phyloP scores from a whole-genome alignment of 1,284 basidiomycete species.

The Ustilago sp. region DNA sequence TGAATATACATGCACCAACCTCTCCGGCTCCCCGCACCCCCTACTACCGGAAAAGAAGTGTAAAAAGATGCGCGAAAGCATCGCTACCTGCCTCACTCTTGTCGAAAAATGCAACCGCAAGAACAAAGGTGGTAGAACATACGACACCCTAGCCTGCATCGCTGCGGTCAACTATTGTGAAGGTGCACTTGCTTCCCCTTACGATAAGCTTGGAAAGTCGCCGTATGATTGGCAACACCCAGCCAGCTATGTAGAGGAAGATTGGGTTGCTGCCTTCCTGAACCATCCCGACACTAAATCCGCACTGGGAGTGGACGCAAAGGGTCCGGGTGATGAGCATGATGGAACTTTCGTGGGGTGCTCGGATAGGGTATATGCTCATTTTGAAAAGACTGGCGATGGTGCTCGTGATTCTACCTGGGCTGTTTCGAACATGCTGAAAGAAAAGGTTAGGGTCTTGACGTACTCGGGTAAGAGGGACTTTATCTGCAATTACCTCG shows the following conservation, averaged over 20 bases:
- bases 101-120: slow-evolving; percentile 64
- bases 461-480: slow-evolving; percentile 61
- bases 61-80: slow-evolving; percentile 48
- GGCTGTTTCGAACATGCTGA: slow-evolving; percentile 59
- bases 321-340: slow-evolving; percentile 61
- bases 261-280: slow-evolving; percentile 62
- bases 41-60: slow-evolving; percentile 57
- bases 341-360: slow-evolving; percentile 66
- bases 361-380: slow-evolving; percentile 60
- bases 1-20: slow-evolving; percentile 64
- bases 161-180: slow-evolving; percentile 61
- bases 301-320: slow-evolving; percentile 60
- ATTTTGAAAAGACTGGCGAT: slow-evolving; percentile 66
- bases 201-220: slow-evolving; percentile 54
- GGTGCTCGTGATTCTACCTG: slow-evolving; percentile 63
- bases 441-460: slow-evolving; percentile 56
- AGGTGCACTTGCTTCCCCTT: slow-evolving; percentile 53
- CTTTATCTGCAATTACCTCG: slow-evolving; percentile 68
- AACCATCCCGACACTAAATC: slow-evolving; percentile 53
- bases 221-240: slow-evolving; percentile 64
- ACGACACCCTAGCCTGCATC: slow-evolving; percentile 58
- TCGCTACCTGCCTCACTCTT: slow-evolving; percentile 56
- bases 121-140: slow-evolving; percentile 34
- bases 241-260: slow-evolving; percentile 61
- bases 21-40: slow-evolving; percentile 46